Base-by-base conservation (phyloP, 2,329 filamentous ascomycete species). In the Epichloe typhina region DNA sequence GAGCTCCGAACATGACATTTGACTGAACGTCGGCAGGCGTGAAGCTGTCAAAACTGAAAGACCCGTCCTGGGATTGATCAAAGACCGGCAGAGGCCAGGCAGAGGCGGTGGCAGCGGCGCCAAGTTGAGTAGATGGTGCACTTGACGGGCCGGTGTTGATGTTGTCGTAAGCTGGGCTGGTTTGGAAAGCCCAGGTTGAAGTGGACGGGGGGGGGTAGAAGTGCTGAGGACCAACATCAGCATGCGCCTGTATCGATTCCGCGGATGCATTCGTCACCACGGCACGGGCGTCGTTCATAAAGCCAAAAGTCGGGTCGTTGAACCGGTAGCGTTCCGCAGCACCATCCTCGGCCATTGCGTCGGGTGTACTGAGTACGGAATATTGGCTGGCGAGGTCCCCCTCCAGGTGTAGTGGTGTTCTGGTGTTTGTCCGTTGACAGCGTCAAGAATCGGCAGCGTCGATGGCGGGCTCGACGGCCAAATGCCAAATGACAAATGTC, bases 161-260 rank as follows among this genome's bases (percentile, higher is more conserved):
- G 49, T 68, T 65, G 57, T 72, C 69, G 64, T 72, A 74, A 44
- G 72, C 70, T 54, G 73, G 69, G 12, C 69, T 69, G 59, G 70
- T 69, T 53, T 70, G 69, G 56, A 75, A 76, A 55, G 66, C 61
- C 75, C 75, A 79, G 62, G 62, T 61, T 50, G 69, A 59, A 58
- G 47, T 52, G 19, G 57, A 47, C 37, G 57, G 57, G 52, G 57
- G 57, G 52, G 49, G 54, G 37, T 61, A 59, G 56, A 61, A 61
- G 47, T 69, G 61, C 58, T 66, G 58, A 56, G 64, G 62, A 51
- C 61, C 62, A 61, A 68, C 58, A 55, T 63, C 63, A 57, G 56
- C 56, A 55, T 58, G 55, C 49, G 55, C 53, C 52, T 59, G 59
- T 53, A 62, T 49, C 54, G 61, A 62, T 56, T 66, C 59, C 15